These are phyloP conservation scores for Fusarium begoniae DNA, from an alignment of 2,329 filamentous ascomycete genomes.

Conservation along the genomic window DNA sequence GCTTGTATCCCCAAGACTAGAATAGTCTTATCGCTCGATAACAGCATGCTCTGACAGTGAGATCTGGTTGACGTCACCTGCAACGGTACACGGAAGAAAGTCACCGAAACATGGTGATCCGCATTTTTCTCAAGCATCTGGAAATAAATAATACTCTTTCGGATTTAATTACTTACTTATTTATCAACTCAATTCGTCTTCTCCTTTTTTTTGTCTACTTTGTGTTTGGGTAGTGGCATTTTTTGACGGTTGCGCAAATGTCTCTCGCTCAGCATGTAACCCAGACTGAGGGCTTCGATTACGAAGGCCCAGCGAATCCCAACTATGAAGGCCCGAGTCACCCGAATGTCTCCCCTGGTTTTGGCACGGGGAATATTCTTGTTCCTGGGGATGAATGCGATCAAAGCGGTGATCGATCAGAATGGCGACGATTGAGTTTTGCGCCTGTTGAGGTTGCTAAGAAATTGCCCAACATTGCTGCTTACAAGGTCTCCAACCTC, in stretches of 20 bases:
- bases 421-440: slow-evolving; percentile 44
- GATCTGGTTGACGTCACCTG: slow-evolving; percentile 26
- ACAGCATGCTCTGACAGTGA: neutral
- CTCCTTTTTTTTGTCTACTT: too few species aligned
- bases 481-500: slow-evolving; percentile 45
- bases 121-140: neutral
- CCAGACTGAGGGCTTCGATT: slow-evolving; percentile 53
- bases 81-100: slow-evolving; percentile 2
- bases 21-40: neutral
- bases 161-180: neutral
- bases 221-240: neutral
- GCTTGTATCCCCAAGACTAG: slow-evolving; percentile 1
- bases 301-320: slow-evolving; percentile 42
- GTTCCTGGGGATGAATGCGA: slow-evolving; percentile 2
- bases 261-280: slow-evolving; percentile 56
- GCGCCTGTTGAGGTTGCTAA: slow-evolving; percentile 39
- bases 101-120: slow-evolving; percentile 10
- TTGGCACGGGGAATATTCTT: neutral
- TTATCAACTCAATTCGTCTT: neutral
- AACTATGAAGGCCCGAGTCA: slow-evolving; percentile 20
- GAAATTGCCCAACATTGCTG: slow-evolving; percentile 42
- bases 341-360: neutral
- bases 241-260: slow-evolving; percentile 41
- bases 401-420: slow-evolving; percentile 9
- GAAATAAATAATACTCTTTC: neutral